A percentile compares a stretch with the other conserved stretches of the same genome.
These are phyloP conservation scores for Ajuga reptans DNA, from an alignment of 305 asterid species.

Conservation along the genomic window DNA sequence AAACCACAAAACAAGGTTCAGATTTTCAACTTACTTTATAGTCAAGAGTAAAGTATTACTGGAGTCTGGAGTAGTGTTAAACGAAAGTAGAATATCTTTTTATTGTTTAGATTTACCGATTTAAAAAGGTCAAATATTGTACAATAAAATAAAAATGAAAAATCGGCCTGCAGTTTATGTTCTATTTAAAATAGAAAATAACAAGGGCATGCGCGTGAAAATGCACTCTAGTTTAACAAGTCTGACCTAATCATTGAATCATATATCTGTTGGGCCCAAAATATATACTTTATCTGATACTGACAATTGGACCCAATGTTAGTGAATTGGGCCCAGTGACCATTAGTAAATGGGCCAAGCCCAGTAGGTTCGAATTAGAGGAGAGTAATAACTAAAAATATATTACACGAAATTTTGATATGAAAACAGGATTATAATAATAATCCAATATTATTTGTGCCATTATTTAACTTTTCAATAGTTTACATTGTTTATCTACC, in stretches of 20 bases:
- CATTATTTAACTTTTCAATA: not conserved
- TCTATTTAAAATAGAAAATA: not conserved
- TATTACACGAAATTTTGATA: not conserved
- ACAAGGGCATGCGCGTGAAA: constrained; percentile 18
- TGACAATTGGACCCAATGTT: not conserved
- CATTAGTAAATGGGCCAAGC: not conserved
- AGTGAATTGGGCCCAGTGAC: not conserved
- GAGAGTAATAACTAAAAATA: not conserved
- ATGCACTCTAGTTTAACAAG: not conserved
- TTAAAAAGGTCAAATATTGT: constrained; percentile 13
- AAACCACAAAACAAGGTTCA: too few relatives aligned
- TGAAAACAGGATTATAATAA: not conserved
- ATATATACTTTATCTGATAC: not conserved
- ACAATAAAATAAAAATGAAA: not conserved
- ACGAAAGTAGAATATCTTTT: too few relatives aligned
- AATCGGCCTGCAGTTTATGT: constrained; percentile 6
- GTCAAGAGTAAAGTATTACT: too few relatives aligned
- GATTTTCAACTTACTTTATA: too few relatives aligned
- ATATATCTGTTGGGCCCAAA: constrained; percentile 1
- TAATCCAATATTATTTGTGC: not conserved
- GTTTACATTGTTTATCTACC: not conserved
- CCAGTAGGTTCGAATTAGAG: not conserved
- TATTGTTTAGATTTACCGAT: too few relatives aligned
- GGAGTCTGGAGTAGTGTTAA: too few relatives aligned
- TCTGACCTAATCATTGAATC: not conserved